A percentile compares a stretch with the other conserved stretches of the same genome.
Conservation (phyloP, 768 basidiomycete species). For the Mycena amicta region DNA sequence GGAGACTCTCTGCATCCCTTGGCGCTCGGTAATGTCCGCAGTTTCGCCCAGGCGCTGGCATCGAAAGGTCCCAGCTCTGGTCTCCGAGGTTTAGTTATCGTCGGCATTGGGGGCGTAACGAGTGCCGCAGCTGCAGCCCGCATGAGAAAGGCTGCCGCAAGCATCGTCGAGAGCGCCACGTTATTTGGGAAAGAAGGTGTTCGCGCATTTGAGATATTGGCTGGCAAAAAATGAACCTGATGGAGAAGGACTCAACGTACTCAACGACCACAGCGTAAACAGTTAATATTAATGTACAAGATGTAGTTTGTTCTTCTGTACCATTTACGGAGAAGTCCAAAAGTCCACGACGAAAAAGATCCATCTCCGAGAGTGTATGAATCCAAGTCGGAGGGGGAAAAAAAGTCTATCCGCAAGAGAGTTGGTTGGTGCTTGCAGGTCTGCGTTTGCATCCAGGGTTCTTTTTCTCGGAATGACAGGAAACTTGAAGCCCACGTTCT, state of each 20-base stretch:
- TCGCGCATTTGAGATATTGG: conserved; percentile 48
- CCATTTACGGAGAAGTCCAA: too few relatives aligned
- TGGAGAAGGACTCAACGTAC: not conserved
- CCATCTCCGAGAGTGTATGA: too few relatives aligned
- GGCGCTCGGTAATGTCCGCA: conserved; percentile 76
- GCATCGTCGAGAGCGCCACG: conserved; percentile 64
- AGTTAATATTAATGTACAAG: too few relatives aligned
- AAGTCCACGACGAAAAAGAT: too few relatives aligned
- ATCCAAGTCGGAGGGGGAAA: too few relatives aligned
- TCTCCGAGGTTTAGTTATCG: conserved; percentile 55
- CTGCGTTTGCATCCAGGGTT: too few relatives aligned
- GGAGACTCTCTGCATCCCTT: conserved; percentile 77
- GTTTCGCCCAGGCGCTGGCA: conserved; percentile 58
- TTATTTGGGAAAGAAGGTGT: conserved; percentile 58
- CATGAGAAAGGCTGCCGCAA: conserved; percentile 77
- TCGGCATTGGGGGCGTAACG: conserved; percentile 85
- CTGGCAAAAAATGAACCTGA: not conserved
- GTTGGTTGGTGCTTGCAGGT: too few relatives aligned
- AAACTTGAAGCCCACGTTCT: too few relatives aligned
- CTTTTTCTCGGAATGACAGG: too few relatives aligned
- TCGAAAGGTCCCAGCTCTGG: conserved; percentile 37
- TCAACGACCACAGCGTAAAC: too few relatives aligned
- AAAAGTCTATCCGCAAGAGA: too few relatives aligned
- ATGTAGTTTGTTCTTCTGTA: too few relatives aligned
- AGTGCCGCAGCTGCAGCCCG: conserved; percentile 58